These are phyloP conservation scores for Xanthoconium stramineum DNA, from an alignment of 768 basidiomycete species.

Conservation along the genomic window DNA sequence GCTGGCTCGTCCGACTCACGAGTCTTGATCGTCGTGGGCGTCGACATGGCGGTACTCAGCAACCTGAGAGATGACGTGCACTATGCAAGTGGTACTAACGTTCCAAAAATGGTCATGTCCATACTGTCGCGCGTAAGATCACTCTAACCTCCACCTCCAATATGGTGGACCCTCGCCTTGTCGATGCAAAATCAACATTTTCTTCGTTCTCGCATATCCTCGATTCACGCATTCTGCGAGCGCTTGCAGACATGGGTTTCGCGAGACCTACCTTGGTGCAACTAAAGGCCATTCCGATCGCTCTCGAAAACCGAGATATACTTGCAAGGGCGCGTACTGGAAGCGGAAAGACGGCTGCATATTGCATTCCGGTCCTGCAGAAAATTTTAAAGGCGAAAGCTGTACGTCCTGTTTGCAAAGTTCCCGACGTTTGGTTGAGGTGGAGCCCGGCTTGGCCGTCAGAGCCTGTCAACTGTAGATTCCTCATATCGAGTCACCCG, in stretches of 20 bases:
- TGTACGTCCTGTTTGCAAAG: constrained; percentile 43
- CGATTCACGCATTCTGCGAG: constrained; percentile 80
- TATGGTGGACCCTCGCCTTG: constrained; percentile 47
- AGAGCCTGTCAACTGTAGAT: constrained; percentile 40
- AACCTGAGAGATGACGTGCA: no score
- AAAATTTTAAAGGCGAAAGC: constrained; percentile 79
- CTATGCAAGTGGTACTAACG: neutral
- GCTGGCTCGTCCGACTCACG: constrained; percentile 10
- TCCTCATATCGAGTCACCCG: constrained; percentile 57
- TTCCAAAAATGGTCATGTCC: neutral
- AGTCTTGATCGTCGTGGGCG: constrained; percentile 14
- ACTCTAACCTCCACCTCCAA: neutral
- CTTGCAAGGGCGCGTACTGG: constrained; percentile 94
- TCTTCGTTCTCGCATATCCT: constrained; percentile 71
- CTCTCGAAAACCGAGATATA: constrained; percentile 85
- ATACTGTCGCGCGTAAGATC: no score
- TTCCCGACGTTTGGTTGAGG: neutral
- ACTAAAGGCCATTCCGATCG: constrained; percentile 86
- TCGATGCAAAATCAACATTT: constrained; percentile 50
- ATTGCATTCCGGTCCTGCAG: constrained; percentile 87
- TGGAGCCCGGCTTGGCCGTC: neutral
- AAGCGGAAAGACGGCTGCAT: constrained; percentile 96
- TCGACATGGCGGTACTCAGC: constrained; percentile 8
- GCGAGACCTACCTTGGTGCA: constrained; percentile 91
- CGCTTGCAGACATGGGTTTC: constrained; percentile 88